A percentile compares a stretch with the other conserved stretches of the same genome.
Evolutionary conservation across 805 yeast genomes (phyloP).

Genomic region (Myxozyma mucilagina): DNA sequence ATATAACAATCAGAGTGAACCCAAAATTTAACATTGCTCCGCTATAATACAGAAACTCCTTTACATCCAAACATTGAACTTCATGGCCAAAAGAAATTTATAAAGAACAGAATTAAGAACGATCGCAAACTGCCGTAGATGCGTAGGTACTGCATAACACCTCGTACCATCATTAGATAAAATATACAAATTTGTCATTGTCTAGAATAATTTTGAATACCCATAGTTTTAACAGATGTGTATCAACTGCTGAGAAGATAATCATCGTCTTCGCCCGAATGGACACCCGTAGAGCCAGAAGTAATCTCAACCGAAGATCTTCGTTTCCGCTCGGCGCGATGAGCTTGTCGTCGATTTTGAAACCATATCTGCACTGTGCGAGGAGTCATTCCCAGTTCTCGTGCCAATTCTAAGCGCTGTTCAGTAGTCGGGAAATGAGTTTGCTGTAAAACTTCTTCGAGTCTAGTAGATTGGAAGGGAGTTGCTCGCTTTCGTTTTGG

Average conservation of each 20-base stretch:
- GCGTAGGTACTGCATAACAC: too few relatives aligned
- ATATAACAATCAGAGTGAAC: too few relatives aligned
- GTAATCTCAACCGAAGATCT: not conserved
- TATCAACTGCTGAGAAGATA: not conserved
- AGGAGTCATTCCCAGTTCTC: conserved; percentile 78
- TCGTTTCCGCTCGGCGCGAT: conserved; percentile 33
- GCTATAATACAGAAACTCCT: too few relatives aligned
- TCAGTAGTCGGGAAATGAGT: conserved; percentile 80
- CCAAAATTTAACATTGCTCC: too few relatives aligned
- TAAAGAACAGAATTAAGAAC: too few relatives aligned
- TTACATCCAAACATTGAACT: too few relatives aligned
- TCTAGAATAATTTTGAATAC: too few relatives aligned
- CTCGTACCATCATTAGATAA: too few relatives aligned
- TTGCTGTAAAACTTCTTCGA: conserved; percentile 68
- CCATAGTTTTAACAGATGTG: not conserved
- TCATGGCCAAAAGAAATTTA: too few relatives aligned
- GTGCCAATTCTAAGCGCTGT: conserved; percentile 67
- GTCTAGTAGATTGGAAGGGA: conserved; percentile 71
- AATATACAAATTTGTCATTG: too few relatives aligned
- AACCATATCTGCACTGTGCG: conserved; percentile 79
- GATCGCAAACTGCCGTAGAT: too few relatives aligned
- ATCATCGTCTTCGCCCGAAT: conserved; percentile 3
- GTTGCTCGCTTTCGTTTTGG: conserved; percentile 69
- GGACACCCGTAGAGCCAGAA: not conserved
- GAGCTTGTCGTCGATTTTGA: conserved; percentile 67